Percentiles rank a stretch among this genome's conserved stretches.
Evolutionary conservation across 192 early-diverging fungal species (phyloP).

Genomic region (Phycomyces blakesleeanus): DNA sequence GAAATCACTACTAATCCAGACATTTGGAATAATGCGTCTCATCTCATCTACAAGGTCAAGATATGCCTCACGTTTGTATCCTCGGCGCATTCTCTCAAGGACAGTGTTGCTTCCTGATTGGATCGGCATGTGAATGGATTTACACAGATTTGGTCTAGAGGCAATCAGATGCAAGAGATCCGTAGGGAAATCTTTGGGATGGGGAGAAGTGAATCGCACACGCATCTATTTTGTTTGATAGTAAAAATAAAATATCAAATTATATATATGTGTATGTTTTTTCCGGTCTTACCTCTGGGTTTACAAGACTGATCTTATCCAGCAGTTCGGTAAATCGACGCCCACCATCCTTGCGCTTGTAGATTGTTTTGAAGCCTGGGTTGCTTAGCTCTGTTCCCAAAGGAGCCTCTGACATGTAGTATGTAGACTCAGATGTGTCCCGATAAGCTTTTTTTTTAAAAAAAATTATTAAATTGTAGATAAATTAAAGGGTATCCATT

Average conservation of each 20-base stretch:
- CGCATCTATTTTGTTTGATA: conserved; percentile 50
- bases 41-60: conserved; percentile 62
- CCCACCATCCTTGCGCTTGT: conserved; percentile 70
- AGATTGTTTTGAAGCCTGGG: conserved; percentile 73
- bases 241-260: too few species aligned
- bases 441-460: conserved; percentile 45
- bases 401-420: conserved; percentile 35
- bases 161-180: conserved; percentile 67
- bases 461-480: neutral
- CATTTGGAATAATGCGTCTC: conserved; percentile 63
- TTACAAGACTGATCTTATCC: conserved; percentile 59
- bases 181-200: conserved; percentile 78
- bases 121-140: conserved; percentile 68
- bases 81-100: conserved; percentile 70
- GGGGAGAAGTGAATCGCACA: conserved; percentile 74
- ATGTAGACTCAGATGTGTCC: conserved; percentile 57
- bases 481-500: neutral
- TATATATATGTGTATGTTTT: too few species aligned
- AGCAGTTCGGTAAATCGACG: conserved; percentile 71
- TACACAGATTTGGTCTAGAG: conserved; percentile 65
- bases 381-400: conserved; percentile 42
- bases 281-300: conserved; percentile 53
- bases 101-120: conserved; percentile 67
- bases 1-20: conserved; percentile 70
- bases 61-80: conserved; percentile 70